phyloP scores from a whole-genome alignment of 2,329 filamentous ascomycete genomes.

The Bisporella sp. region DNA sequence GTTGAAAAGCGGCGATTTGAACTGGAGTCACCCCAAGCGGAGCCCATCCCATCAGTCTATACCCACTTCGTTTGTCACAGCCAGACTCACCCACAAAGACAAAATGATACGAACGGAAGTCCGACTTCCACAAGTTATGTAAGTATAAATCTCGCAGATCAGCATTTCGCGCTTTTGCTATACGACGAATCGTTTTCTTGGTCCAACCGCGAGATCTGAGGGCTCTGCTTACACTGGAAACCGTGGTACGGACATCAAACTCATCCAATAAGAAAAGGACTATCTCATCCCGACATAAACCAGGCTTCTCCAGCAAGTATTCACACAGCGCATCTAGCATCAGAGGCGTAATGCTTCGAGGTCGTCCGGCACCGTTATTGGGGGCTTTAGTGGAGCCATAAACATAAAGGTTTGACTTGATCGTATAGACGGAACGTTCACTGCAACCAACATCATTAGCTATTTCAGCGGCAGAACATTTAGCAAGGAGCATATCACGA shows the following conservation, averaged over 20 bases:
- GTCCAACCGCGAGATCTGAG: too few relatives aligned
- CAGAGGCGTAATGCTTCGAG: slow-evolving; percentile 15
- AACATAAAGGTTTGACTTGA: too few relatives aligned
- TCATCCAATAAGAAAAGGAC: background rate
- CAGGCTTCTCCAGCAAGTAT: slow-evolving; percentile 30
- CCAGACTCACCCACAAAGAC: too few relatives aligned
- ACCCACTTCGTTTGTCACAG: slow-evolving; percentile 27
- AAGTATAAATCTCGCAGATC: slow-evolving; percentile 12
- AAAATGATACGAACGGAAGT: too few relatives aligned
- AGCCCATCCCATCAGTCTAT: too few relatives aligned
- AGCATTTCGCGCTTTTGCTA: too few relatives aligned
- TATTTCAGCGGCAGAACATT: slow-evolving; percentile 9
- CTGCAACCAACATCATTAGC: slow-evolving; percentile 9
- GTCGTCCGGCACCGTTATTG: slow-evolving; percentile 13
- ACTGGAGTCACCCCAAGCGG: slow-evolving; percentile 22
- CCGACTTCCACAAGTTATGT: too few relatives aligned
- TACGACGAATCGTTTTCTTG: too few relatives aligned
- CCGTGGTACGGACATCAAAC: too few relatives aligned
- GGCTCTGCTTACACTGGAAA: too few relatives aligned
- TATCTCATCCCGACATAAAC: slow-evolving; percentile 4
- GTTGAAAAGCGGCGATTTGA: slow-evolving; percentile 18
- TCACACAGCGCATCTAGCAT: slow-evolving; percentile 19
- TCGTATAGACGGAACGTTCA: slow-evolving; percentile 8
- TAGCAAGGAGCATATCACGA: slow-evolving; percentile 8
- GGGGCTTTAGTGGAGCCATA: slow-evolving; percentile 15